Evolutionary conservation across 2,329 filamentous ascomycete species (phyloP).

Genomic region (Cercospora janseana): DNA sequence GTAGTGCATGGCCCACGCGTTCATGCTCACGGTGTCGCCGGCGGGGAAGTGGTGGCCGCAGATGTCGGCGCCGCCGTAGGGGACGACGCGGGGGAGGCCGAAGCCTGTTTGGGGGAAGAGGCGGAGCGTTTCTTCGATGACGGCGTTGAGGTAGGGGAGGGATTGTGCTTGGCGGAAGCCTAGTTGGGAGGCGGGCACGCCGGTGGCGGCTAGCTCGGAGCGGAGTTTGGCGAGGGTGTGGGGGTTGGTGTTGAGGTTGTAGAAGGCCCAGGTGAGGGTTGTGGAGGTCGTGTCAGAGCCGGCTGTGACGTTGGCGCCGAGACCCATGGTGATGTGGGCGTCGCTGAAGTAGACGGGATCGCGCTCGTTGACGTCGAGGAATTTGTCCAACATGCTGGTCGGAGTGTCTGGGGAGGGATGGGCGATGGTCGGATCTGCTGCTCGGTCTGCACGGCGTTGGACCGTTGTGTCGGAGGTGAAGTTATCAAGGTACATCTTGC

Average conservation of each 20-base stretch:
- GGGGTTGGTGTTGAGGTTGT: slow-evolving; percentile 34
- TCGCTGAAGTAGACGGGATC: slow-evolving; percentile 41
- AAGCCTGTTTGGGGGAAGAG: slow-evolving; percentile 25
- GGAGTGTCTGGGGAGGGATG: not conserved
- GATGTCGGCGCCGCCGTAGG: slow-evolving; percentile 17
- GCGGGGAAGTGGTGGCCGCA: slow-evolving; percentile 43
- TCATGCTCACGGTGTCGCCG: slow-evolving; percentile 46
- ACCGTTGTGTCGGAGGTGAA: slow-evolving; percentile 14
- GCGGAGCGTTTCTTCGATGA: slow-evolving; percentile 27
- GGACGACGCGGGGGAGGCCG: slow-evolving; percentile 17
- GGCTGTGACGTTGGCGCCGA: slow-evolving; percentile 24
- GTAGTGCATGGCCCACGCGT: slow-evolving; percentile 44
- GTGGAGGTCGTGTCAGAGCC: slow-evolving; percentile 39
- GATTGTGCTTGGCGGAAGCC: slow-evolving; percentile 8
- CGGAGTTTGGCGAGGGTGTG: slow-evolving; percentile 28
- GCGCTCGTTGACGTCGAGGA: slow-evolving; percentile 39
- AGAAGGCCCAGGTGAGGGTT: slow-evolving; percentile 35
- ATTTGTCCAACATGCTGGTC: slow-evolving; percentile 39
- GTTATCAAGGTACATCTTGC: slow-evolving; percentile 19
- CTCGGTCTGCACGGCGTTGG: slow-evolving; percentile 13
- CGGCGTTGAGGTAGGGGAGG: slow-evolving; percentile 14
- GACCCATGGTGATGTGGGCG: slow-evolving; percentile 39
- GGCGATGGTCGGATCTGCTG: not conserved
- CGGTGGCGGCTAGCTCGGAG: slow-evolving; percentile 9
- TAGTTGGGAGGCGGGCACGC: not conserved